Conservation (phyloP, 306 rosid species). For the Prunus padus region DNA sequence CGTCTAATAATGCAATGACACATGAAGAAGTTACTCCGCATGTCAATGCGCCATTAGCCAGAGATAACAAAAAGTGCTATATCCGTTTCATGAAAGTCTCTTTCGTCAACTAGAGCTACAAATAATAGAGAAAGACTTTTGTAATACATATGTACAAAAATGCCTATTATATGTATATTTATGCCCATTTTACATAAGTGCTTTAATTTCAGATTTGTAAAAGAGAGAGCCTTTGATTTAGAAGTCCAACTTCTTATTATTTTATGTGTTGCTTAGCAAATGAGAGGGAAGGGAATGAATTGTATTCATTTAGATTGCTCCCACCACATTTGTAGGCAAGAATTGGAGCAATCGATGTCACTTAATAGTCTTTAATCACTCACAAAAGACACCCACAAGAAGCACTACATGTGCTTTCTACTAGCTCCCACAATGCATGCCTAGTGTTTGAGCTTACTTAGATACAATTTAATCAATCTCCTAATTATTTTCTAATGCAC, state of each 20-base stretch:
- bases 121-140: not conserved
- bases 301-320: not conserved
- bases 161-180: not conserved
- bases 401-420: slow-evolving; percentile 35
- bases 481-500: not conserved
- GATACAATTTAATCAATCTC: not conserved
- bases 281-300: not conserved
- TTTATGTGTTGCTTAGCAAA: not conserved
- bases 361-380: not conserved
- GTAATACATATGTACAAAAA: not conserved
- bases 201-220: not conserved
- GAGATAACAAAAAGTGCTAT: too few relatives aligned
- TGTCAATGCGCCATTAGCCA: rapidly evolving
- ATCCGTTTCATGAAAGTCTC: too few relatives aligned
- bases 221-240: not conserved
- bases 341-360: slow-evolving; percentile 9
- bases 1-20: too few relatives aligned
- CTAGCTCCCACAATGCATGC: not conserved
- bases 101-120: not conserved
- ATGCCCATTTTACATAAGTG: not conserved
- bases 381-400: slow-evolving; percentile 30
- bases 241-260: not conserved
- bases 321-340: not conserved
- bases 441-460: not conserved
- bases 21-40: too few relatives aligned